Conservation (phyloP, 2,329 filamentous ascomycete genomes). For the Cercospora sojina region DNA sequence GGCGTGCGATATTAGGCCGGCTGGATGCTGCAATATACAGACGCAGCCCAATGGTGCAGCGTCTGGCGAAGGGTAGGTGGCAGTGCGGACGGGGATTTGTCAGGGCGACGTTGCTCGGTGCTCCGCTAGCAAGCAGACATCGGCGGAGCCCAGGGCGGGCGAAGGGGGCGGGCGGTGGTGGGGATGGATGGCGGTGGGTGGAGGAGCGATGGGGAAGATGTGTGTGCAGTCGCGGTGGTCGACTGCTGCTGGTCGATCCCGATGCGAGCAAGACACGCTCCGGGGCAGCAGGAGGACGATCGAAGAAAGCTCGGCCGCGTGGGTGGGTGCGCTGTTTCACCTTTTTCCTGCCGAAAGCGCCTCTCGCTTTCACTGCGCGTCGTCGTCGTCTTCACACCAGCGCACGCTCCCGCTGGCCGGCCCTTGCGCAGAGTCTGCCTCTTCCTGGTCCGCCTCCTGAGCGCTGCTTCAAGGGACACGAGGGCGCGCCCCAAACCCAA, state of each 20-base stretch:
- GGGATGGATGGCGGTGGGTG: neutral
- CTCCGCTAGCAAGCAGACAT: slow-evolving; percentile 7
- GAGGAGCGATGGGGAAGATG: neutral
- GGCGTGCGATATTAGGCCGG: slow-evolving; percentile 13
- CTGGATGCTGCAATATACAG: slow-evolving; percentile 19
- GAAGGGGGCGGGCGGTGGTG: slow-evolving; percentile 3
- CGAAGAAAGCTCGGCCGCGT: neutral
- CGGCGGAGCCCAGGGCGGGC: slow-evolving; percentile 4
- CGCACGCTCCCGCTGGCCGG: neutral
- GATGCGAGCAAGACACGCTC: neutral
- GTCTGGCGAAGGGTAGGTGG: slow-evolving; percentile 17
- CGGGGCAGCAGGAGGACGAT: slow-evolving; percentile 1
- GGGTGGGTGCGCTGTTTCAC: neutral
- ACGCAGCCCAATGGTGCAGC: slow-evolving; percentile 1
- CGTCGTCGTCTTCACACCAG: neutral
- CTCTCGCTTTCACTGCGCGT: neutral
- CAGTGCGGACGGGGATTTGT: neutral
- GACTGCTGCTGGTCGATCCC: slow-evolving; percentile 4
- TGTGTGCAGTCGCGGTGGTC: slow-evolving; percentile 5
- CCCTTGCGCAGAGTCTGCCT: slow-evolving; percentile 9
- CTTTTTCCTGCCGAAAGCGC: slow-evolving; percentile 1
- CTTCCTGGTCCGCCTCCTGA: slow-evolving; percentile 14
- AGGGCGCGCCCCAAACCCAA: slow-evolving; percentile 5
- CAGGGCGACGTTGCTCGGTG: slow-evolving; percentile 5
- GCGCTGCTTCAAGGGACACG: slow-evolving; percentile 4